These are phyloP conservation scores for Peniophora sp. DNA, from an alignment of 1,284 basidiomycete species.

Conservation along the genomic window DNA sequence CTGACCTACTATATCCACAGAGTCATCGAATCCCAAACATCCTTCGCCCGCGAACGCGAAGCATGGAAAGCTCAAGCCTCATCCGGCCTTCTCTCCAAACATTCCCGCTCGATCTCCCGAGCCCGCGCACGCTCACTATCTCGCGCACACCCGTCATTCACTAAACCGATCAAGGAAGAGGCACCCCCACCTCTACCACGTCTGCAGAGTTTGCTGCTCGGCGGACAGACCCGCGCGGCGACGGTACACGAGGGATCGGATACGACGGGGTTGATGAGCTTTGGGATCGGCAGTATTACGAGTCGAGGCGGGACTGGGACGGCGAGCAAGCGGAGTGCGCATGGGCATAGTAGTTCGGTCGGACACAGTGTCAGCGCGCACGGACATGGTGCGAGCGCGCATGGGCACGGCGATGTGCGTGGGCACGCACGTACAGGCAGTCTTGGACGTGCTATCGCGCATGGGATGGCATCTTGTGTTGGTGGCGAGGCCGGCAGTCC, in stretches of 20 bases:
- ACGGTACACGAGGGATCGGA: constrained; percentile 27
- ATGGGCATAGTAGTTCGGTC: too few species aligned
- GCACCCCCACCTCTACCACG: too few species aligned
- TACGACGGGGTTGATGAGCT: constrained; percentile 8
- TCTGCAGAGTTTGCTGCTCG: constrained; percentile 39
- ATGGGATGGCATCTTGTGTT: constrained; percentile 29
- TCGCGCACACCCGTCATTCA: too few species aligned
- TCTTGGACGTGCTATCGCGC: constrained; percentile 49
- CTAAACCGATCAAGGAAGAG: too few species aligned
- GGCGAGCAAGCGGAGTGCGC: too few species aligned
- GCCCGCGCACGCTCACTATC: constrained; percentile 51
- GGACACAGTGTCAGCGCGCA: too few species aligned
- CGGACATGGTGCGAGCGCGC: constrained; percentile 26
- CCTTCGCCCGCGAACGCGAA: constrained; percentile 51
- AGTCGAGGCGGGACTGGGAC: too few species aligned
- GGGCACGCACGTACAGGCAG: constrained; percentile 52
- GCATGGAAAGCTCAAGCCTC: constrained; percentile 58
- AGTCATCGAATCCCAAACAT: constrained; percentile 55
- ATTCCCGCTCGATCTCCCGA: constrained; percentile 51
- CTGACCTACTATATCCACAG: constrained; percentile 25
- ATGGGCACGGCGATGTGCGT: constrained; percentile 33
- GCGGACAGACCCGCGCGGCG: constrained; percentile 49
- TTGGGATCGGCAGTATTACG: too few species aligned
- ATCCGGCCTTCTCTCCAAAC: constrained; percentile 57
- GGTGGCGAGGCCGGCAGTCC: constrained; percentile 16